These are phyloP conservation scores for Posidonia oceanica DNA, from an alignment of 116 monocot genomes.

Conservation along the genomic window DNA sequence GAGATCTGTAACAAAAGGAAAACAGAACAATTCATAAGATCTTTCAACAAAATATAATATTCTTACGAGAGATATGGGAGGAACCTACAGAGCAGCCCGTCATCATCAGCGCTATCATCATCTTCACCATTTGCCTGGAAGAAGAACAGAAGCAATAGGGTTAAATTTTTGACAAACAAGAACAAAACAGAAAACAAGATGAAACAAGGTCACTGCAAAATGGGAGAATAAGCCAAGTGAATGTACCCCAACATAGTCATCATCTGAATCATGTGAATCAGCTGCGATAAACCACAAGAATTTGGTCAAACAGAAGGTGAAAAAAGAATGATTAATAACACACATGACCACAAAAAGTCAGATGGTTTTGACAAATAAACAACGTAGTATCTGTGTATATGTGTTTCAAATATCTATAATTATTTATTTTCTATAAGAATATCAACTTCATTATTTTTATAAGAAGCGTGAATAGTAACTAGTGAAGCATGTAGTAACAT, in stretches of 20 bases:
- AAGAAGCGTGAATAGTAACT: too few relatives aligned
- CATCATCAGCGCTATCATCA: conserved; percentile 41
- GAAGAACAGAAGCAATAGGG: background rate
- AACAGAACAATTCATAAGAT: background rate
- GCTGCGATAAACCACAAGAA: conserved; percentile 7
- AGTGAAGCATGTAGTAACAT: too few relatives aligned
- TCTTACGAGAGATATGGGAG: too few relatives aligned
- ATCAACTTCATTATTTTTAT: too few relatives aligned
- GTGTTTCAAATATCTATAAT: too few relatives aligned
- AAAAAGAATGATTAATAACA: too few relatives aligned
- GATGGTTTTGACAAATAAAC: too few relatives aligned
- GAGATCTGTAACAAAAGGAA: conserved; percentile 36
- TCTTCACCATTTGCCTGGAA: conserved; percentile 34
- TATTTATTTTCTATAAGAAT: too few relatives aligned
- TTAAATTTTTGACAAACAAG: too few relatives aligned
- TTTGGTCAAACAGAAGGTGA: background rate
- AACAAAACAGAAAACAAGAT: background rate
- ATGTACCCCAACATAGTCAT: conserved; percentile 23
- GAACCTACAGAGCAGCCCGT: conserved; percentile 56
- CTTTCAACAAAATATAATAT: background rate
- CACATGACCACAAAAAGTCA: too few relatives aligned
- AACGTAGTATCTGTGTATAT: too few relatives aligned
- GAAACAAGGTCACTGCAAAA: background rate
- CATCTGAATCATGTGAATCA: conserved; percentile 35
- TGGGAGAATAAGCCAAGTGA: background rate